These are phyloP conservation scores for Phytophthora citricola DNA, from an alignment of 352 stramenopile species.

Conservation along the genomic window DNA sequence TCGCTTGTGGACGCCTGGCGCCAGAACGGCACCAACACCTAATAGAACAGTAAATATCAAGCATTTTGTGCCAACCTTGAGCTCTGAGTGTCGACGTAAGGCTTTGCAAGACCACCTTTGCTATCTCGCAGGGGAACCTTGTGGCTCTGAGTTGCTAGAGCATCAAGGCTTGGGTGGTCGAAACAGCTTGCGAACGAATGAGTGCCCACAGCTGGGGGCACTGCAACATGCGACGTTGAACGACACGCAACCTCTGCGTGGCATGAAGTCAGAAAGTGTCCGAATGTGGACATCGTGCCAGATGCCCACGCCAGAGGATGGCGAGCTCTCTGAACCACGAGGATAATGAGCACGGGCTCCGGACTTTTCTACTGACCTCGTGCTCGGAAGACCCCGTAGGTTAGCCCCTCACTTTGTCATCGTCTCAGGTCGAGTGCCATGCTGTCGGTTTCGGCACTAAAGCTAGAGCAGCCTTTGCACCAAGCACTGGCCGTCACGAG, in stretches of 20 bases:
- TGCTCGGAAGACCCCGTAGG: neutral
- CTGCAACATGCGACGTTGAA: constrained; percentile 1
- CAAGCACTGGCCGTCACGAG: constrained; percentile 15
- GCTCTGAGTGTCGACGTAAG: no score
- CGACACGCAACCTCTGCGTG: constrained; percentile 20
- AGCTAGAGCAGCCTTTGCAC: constrained; percentile 15
- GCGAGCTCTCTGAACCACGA: constrained; percentile 16
- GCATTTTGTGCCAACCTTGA: no score
- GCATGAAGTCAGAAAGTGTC: constrained; percentile 23
- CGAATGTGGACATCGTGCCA: constrained; percentile 5
- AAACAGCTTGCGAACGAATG: neutral
- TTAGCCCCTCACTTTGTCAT: constrained; percentile 21
- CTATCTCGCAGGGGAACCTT: neutral
- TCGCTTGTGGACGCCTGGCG: constrained; percentile 60
- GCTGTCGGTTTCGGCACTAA: constrained; percentile 22
- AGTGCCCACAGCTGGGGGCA: constrained; percentile 11
- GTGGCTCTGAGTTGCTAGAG: neutral
- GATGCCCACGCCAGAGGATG: constrained; percentile 12
- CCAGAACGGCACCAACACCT: constrained; percentile 31
- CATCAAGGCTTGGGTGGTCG: neutral
- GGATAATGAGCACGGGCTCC: constrained; percentile 11
- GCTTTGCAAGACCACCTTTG: neutral
- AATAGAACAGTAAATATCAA: no score
- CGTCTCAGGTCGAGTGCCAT: constrained; percentile 3
- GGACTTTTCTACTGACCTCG: constrained; percentile 4